A percentile compares a stretch with the other conserved stretches of the same genome.
Evolutionary conservation across 2,329 filamentous ascomycete species (phyloP).

Genomic region (Rugonectria rugulosa): DNA sequence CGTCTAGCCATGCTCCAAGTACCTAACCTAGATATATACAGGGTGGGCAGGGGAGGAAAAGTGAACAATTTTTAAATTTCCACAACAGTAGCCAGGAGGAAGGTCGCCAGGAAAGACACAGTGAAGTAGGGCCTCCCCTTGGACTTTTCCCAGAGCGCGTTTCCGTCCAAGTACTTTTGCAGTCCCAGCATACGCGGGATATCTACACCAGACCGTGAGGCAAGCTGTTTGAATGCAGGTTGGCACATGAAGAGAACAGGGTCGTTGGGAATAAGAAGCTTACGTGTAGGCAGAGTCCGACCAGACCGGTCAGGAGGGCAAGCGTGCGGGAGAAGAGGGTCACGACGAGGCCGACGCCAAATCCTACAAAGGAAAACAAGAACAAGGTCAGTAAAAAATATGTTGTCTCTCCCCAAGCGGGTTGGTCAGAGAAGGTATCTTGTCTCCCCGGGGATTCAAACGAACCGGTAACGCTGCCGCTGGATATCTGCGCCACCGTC

Average conservation of each 20-base stretch:
- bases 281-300: slow-evolving; percentile 71
- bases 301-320: slow-evolving; percentile 70
- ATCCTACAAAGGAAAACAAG: slow-evolving; percentile 56
- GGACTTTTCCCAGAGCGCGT: slow-evolving; percentile 56
- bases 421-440: neutral
- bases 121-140: slow-evolving; percentile 70
- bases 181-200: slow-evolving; percentile 47
- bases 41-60: no score
- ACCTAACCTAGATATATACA: no score
- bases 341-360: slow-evolving; percentile 69
- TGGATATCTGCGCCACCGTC: slow-evolving; percentile 58
- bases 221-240: slow-evolving; percentile 45
- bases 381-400: neutral
- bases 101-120: slow-evolving; percentile 74
- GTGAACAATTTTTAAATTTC: no score
- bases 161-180: slow-evolving; percentile 46
- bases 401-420: neutral
- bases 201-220: slow-evolving; percentile 53
- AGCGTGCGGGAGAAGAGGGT: slow-evolving; percentile 76
- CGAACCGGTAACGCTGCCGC: slow-evolving; percentile 61
- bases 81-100: slow-evolving; percentile 66
- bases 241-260: no score
- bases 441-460: no score
- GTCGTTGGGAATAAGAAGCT: slow-evolving; percentile 34
- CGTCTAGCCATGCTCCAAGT: no score